A percentile compares a stretch with the other conserved stretches of the same genome.
Conservation (phyloP, 2,329 filamentous ascomycete species). For the Clathrospora elynae region DNA sequence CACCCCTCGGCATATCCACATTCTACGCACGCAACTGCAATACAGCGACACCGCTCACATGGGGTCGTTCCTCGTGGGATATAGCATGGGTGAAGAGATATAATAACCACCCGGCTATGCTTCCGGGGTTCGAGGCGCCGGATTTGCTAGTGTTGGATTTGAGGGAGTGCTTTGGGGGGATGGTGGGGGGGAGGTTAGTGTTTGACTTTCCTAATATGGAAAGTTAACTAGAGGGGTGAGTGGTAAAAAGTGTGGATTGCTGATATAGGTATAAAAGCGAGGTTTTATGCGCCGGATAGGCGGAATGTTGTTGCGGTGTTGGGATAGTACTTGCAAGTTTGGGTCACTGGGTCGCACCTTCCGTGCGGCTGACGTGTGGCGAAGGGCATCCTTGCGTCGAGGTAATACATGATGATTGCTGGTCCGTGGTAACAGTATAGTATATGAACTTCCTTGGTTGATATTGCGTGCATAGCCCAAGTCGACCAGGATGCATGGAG, state of each 20-base stretch:
- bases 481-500: too few species aligned
- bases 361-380: neutral
- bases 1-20: slow-evolving; percentile 50
- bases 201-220: slow-evolving; percentile 30
- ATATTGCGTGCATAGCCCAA: too few species aligned
- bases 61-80: slow-evolving; percentile 47
- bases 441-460: too few species aligned
- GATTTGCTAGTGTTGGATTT: slow-evolving; percentile 50
- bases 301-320: slow-evolving; percentile 1
- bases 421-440: too few species aligned
- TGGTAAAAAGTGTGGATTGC: slow-evolving; percentile 38
- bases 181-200: slow-evolving; percentile 18
- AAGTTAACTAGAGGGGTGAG: slow-evolving; percentile 15
- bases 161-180: slow-evolving; percentile 46
- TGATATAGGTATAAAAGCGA: slow-evolving; percentile 41
- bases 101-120: slow-evolving; percentile 34
- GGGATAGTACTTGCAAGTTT: slow-evolving; percentile 1
- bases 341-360: too few species aligned
- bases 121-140: slow-evolving; percentile 51
- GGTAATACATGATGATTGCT: neutral
- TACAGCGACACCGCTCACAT: slow-evolving; percentile 42
- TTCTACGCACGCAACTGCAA: slow-evolving; percentile 35
- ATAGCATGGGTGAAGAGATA: slow-evolving; percentile 48
- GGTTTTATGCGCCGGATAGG: slow-evolving; percentile 30
- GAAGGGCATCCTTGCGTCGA: neutral